phyloP scores from a whole-genome alignment of 2,329 filamentous ascomycete species.

The Plenodomus tracheiphilus region DNA sequence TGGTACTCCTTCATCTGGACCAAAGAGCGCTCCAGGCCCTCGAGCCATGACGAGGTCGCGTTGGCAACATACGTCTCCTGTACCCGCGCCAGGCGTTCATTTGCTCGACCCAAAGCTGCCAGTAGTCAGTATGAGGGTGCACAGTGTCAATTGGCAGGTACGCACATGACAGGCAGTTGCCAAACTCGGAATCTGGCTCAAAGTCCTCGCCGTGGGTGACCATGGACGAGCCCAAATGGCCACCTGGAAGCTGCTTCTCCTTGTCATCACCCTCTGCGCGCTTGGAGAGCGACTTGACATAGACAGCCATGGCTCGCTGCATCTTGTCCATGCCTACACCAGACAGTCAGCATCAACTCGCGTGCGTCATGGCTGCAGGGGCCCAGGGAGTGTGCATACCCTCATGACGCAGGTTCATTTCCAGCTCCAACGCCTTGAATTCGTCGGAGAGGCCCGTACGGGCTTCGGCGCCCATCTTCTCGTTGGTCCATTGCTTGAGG shows the following conservation, averaged over 20 bases:
- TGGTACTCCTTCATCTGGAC: slow-evolving; percentile 98
- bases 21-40: slow-evolving; percentile 85
- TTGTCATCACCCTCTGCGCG: slow-evolving; percentile 84
- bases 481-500: slow-evolving; percentile 96
- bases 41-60: slow-evolving; percentile 82
- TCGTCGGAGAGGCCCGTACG: slow-evolving; percentile 87
- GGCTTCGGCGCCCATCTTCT: slow-evolving; percentile 91
- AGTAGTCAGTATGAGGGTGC: slow-evolving; percentile 16
- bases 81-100: slow-evolving; percentile 82
- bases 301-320: slow-evolving; percentile 81
- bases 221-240: slow-evolving; percentile 82
- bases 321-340: slow-evolving; percentile 81
- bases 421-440: slow-evolving; percentile 85
- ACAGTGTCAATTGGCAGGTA: slow-evolving; percentile 9
- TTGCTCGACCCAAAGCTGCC: slow-evolving; percentile 75
- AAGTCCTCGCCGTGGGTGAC: slow-evolving; percentile 90
- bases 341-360: slow-evolving; percentile 6
- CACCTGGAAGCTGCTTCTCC: slow-evolving; percentile 81
- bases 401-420: slow-evolving; percentile 87
- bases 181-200: slow-evolving; percentile 86
- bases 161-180: slow-evolving; percentile 77
- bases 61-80: slow-evolving; percentile 82
- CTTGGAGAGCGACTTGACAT: slow-evolving; percentile 85
- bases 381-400: no score
- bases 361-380: slow-evolving; percentile 4